These are phyloP conservation scores for Rhamnella rubrinervis DNA, from an alignment of 331 rosid genomes.

Conservation along the genomic window DNA sequence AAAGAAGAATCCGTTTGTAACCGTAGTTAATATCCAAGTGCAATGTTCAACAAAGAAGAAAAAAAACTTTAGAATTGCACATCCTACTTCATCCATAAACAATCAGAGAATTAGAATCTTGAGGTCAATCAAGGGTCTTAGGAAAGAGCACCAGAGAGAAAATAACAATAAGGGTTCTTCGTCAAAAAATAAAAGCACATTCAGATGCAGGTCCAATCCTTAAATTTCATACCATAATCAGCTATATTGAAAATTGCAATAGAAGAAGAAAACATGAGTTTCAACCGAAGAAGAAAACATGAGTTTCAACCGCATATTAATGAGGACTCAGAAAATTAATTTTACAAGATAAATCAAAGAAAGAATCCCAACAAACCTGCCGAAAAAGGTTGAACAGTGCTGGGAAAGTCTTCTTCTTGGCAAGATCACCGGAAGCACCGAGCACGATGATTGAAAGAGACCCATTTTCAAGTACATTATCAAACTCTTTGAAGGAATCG, in stretches of 20 bases:
- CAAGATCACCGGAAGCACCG: constrained; percentile 96
- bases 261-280: neutral
- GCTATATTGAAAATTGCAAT: no score
- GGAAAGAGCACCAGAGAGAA: neutral
- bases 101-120: neutral
- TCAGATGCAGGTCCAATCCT: no score
- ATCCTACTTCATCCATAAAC: neutral
- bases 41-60: neutral
- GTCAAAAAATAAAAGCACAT: no score
- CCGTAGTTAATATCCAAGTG: constrained; percentile 1
- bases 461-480: constrained; percentile 58
- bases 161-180: neutral
- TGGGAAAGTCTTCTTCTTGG: constrained; percentile 90
- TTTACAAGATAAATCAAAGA: neutral
- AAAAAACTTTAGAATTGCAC: neutral
- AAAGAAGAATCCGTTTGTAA: constrained; percentile 19
- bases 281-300: neutral
- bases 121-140: neutral
- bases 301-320: neutral
- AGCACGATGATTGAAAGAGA: constrained; percentile 81
- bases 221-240: no score
- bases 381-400: constrained; percentile 68
- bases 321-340: no score
- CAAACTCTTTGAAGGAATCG: constrained; percentile 48
- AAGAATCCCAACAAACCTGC: constrained; percentile 48